phyloP scores from a whole-genome alignment of 768 basidiomycete species.

The Chalciporus sphaerocephalus region DNA sequence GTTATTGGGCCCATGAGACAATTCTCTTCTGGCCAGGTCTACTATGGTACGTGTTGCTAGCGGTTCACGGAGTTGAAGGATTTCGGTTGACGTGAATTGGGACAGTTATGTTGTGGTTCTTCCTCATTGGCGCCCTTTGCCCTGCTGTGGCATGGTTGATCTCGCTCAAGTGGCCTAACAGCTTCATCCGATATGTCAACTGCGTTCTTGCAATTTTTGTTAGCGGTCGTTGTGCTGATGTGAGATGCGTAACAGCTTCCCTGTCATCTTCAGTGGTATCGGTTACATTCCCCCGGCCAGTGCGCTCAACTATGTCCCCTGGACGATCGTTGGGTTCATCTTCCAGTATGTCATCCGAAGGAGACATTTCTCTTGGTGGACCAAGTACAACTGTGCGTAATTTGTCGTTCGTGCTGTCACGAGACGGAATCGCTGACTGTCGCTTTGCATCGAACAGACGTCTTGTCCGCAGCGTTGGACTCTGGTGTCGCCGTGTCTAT shows the following conservation, averaged over 20 bases:
- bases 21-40: slow-evolving; percentile 63
- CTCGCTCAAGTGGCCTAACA: slow-evolving; percentile 57
- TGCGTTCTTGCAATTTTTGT: slow-evolving; percentile 29
- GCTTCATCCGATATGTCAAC: slow-evolving; percentile 60
- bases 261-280: slow-evolving; percentile 53
- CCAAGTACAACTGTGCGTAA: slow-evolving; percentile 44
- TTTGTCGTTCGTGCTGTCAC: too few species aligned
- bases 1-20: slow-evolving; percentile 73
- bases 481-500: slow-evolving; percentile 59
- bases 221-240: neutral
- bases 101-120: slow-evolving; percentile 58
- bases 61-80: neutral
- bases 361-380: slow-evolving; percentile 64
- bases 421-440: slow-evolving; percentile 14
- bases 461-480: slow-evolving; percentile 69
- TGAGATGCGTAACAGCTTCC: slow-evolving; percentile 32
- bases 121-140: slow-evolving; percentile 67
- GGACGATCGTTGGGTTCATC: slow-evolving; percentile 60
- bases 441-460: slow-evolving; percentile 35
- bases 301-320: slow-evolving; percentile 63
- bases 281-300: slow-evolving; percentile 61
- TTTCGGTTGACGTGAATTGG: neutral
- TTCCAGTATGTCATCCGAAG: slow-evolving; percentile 61
- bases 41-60: slow-evolving; percentile 37
- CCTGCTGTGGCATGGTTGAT: slow-evolving; percentile 55